phyloP scores from a whole-genome alignment of 2,329 filamentous ascomycete species.

The Talaromyces albobiverticillius region DNA sequence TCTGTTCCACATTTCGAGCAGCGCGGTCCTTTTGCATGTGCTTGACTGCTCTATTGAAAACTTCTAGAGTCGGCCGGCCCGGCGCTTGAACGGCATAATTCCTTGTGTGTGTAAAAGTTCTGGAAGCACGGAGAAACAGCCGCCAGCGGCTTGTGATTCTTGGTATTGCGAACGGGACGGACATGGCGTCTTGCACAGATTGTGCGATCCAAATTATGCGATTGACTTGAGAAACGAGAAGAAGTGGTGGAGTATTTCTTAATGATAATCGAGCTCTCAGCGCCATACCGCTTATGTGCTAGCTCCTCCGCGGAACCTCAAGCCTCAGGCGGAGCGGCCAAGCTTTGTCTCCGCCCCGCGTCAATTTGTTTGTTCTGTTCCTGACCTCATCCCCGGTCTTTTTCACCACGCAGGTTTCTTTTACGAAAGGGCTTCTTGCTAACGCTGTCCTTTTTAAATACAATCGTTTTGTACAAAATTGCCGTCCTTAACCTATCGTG shows the following conservation, averaged over 20 bases:
- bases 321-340: background rate
- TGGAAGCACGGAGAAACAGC: background rate
- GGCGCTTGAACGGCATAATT: conserved; percentile 75
- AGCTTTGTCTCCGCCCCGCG: conserved; percentile 6
- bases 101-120: conserved; percentile 31
- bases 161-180: conserved; percentile 15
- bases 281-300: background rate
- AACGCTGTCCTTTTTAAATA: background rate
- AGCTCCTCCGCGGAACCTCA: background rate
- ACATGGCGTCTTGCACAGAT: conserved; percentile 21
- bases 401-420: background rate
- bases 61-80: conserved; percentile 74
- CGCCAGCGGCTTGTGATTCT: conserved; percentile 11
- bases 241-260: no score
- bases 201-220: background rate
- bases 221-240: background rate
- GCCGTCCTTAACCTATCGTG: no score
- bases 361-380: background rate
- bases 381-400: background rate
- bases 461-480: no score
- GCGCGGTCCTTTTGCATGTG: conserved; percentile 89
- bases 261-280: background rate
- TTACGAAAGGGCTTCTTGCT: background rate
- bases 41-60: conserved; percentile 88
- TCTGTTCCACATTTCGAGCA: conserved; percentile 65